phyloP scores from a whole-genome alignment of 2,329 filamentous ascomycete genomes.

The Hypocreales sp. region DNA sequence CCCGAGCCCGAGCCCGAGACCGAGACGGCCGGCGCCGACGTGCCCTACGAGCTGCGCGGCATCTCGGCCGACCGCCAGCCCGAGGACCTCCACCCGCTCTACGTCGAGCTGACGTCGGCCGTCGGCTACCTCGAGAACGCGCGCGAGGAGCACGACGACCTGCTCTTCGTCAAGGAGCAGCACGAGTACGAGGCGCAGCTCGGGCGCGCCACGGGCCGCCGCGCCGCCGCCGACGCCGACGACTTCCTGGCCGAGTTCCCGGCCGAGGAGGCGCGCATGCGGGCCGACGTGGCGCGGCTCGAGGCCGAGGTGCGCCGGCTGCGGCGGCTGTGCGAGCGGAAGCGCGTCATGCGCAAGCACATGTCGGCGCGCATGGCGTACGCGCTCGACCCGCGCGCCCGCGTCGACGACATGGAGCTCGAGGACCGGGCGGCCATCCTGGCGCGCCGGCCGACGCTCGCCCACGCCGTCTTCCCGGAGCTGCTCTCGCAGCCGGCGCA shows the following conservation, averaged over 20 bases:
- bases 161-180: conserved; percentile 21
- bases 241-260: conserved; percentile 30
- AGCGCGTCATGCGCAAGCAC: conserved; percentile 26
- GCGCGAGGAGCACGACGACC: conserved; percentile 29
- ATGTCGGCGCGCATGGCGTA: conserved; percentile 22
- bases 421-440: conserved; percentile 12
- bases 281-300: conserved; percentile 15
- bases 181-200: conserved; percentile 20
- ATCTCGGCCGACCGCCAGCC: conserved; percentile 17
- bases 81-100: conserved; percentile 31
- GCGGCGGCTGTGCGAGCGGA: conserved; percentile 22
- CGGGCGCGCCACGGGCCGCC: conserved; percentile 11
- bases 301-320: conserved; percentile 18
- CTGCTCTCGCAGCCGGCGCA: conserved; percentile 34
- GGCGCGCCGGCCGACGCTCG: conserved; percentile 12
- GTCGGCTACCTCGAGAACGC: conserved; percentile 30
- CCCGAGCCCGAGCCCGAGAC: conserved; percentile 1
- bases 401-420: conserved; percentile 26
- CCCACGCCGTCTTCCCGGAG: conserved; percentile 25
- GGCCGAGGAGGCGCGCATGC: conserved; percentile 16
- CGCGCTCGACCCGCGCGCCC: conserved; percentile 19
- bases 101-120: conserved; percentile 24
- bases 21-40: conserved; percentile 3
- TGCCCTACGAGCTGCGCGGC: conserved; percentile 18
- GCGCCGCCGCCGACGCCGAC: conserved; percentile 20